These are phyloP conservation scores for Tulasnella sp. DNA, from an alignment of 768 basidiomycete species.

Conservation along the genomic window DNA sequence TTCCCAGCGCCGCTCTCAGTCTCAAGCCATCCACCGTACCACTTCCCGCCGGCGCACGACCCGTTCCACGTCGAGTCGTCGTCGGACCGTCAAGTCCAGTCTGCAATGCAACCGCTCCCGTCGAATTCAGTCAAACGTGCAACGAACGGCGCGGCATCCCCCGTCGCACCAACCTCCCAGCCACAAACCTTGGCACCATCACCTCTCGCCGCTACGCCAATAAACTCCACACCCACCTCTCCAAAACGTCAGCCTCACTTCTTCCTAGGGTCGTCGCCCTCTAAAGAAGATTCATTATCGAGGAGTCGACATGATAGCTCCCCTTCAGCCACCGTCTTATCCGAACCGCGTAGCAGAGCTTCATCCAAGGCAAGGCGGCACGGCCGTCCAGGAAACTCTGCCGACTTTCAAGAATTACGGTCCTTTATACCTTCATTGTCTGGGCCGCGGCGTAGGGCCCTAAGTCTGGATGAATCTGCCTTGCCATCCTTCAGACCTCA, in stretches of 20 bases:
- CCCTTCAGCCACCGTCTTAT: background rate
- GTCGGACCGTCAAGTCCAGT: background rate
- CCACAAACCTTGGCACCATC: background rate
- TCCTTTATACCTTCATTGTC: background rate
- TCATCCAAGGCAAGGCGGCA: background rate
- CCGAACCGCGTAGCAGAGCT: background rate
- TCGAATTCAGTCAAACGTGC: background rate
- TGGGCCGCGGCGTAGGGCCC: background rate
- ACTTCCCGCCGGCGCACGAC: background rate
- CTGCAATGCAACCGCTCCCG: background rate
- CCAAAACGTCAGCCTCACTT: background rate
- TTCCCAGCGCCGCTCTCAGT: background rate
- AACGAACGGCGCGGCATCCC: background rate
- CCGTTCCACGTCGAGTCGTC: background rate
- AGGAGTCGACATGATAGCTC: background rate
- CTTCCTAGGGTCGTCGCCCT: background rate
- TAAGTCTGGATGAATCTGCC: conserved; percentile 14
- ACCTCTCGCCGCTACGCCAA: background rate
- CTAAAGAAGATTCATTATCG: background rate
- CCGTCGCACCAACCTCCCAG: background rate
- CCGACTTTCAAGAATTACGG: background rate
- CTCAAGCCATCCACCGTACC: background rate
- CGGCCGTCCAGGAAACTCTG: background rate
- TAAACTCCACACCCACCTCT: background rate
- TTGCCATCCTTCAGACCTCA: background rate